A percentile compares a stretch with the other conserved stretches of the same genome.
Evolutionary conservation across 345 rosid genomes (phyloP).

Genomic region (Turritis glabra): DNA sequence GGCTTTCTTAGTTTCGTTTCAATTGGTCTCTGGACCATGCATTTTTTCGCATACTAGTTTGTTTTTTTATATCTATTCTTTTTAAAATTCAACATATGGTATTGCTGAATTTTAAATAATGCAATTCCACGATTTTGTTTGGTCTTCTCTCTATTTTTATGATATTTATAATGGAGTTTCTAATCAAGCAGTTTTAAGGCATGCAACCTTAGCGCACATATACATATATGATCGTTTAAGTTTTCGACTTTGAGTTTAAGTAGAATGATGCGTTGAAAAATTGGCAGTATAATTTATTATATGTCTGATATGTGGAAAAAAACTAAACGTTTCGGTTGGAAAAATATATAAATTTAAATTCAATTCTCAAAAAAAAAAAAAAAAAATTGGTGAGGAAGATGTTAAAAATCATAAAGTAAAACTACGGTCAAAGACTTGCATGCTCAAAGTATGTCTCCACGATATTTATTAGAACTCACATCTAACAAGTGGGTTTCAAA

Average conservation of each 20-base stretch:
- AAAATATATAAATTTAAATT: not conserved
- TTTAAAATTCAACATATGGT: not conserved
- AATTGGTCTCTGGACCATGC: slow-evolving; percentile 29
- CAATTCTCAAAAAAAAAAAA: not conserved
- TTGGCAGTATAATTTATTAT: not conserved
- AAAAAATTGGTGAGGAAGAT: not conserved
- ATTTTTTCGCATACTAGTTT: not conserved
- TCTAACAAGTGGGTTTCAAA: too few relatives aligned
- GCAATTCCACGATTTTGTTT: too few relatives aligned
- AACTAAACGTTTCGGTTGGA: not conserved
- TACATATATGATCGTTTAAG: not conserved
- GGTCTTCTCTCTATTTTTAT: too few relatives aligned
- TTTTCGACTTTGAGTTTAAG: not conserved
- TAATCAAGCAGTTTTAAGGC: not conserved
- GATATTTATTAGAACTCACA: too few relatives aligned
- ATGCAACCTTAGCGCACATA: too few relatives aligned
- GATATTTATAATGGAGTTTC: too few relatives aligned
- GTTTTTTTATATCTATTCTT: not conserved
- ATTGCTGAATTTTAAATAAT: not conserved
- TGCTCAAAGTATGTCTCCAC: too few relatives aligned
- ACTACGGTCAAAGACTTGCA: too few relatives aligned
- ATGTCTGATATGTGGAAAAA: not conserved
- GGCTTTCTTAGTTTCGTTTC: slow-evolving; percentile 11
- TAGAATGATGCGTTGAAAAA: too few relatives aligned
- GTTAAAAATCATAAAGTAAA: too few relatives aligned